Evolutionary conservation across 306 rosid species (phyloP).

Genomic region (Gillenia trifoliata): DNA sequence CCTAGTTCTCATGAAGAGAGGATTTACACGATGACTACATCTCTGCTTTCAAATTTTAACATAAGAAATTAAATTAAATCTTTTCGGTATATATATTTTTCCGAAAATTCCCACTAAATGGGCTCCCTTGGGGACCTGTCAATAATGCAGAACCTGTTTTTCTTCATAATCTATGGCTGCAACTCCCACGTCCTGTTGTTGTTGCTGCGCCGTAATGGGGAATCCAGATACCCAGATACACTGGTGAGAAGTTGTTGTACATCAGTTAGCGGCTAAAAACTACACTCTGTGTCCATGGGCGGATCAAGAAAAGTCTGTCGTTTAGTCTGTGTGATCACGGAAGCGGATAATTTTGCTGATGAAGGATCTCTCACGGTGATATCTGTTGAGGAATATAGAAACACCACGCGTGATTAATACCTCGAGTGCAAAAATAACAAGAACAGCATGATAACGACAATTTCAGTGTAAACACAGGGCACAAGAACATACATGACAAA

Average conservation of each 20-base stretch:
- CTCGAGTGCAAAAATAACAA: background rate
- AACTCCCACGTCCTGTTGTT: background rate
- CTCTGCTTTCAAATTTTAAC: background rate
- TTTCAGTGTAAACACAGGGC: background rate
- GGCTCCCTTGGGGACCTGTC: background rate
- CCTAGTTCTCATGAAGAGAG: background rate
- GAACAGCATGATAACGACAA: background rate
- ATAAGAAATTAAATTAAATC: background rate
- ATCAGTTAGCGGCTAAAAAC: background rate
- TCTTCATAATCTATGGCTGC: background rate
- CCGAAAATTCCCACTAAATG: background rate
- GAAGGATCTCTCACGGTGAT: conserved; percentile 61
- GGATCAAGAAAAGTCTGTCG: background rate
- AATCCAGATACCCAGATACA: background rate
- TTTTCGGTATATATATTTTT: background rate
- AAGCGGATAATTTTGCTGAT: conserved; percentile 58
- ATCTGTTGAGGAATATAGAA: conserved; percentile 32
- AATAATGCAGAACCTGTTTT: background rate
- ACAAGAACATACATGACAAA: conserved; percentile 52
- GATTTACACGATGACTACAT: background rate
- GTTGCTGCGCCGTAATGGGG: background rate
- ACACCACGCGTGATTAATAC: background rate
- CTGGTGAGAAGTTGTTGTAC: background rate
- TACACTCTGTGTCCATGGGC: background rate
- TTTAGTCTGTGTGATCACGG: conserved; percentile 63